Conservation (phyloP, 2,329 filamentous ascomycete species). For the Ophiobolus disseminans region DNA sequence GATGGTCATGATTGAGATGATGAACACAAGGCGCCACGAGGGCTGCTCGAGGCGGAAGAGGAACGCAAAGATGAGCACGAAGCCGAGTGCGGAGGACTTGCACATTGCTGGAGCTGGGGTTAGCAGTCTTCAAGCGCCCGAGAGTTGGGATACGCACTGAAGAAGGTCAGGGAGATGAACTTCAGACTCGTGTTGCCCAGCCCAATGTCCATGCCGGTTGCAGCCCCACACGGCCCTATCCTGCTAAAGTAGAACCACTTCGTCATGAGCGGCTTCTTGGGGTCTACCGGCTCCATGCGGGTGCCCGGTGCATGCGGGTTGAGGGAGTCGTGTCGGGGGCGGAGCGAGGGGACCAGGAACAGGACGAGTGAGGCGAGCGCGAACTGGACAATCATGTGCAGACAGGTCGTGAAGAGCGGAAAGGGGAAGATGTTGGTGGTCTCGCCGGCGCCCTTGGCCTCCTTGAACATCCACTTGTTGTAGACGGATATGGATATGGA, state of each 20-base stretch:
- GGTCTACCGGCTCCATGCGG: constrained; percentile 42
- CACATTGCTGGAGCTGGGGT: constrained; percentile 76
- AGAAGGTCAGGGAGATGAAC: constrained; percentile 96
- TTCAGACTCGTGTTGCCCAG: constrained; percentile 94
- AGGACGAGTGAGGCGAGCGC: constrained; percentile 77
- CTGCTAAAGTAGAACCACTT: constrained; percentile 90
- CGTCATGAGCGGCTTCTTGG: constrained; percentile 73
- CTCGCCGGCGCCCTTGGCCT: constrained; percentile 51
- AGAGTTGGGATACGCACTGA: constrained; percentile 60
- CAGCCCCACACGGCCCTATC: constrained; percentile 88
- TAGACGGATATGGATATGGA: constrained; percentile 82
- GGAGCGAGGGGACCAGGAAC: constrained; percentile 80
- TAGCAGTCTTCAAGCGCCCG: constrained; percentile 10
- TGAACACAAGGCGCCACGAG: constrained; percentile 82
- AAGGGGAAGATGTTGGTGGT: constrained; percentile 77
- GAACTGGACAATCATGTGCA: constrained; percentile 96
- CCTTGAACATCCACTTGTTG: constrained; percentile 99
- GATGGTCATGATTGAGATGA: constrained; percentile 89
- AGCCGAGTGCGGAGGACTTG: constrained; percentile 94
- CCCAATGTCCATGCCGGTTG: constrained; percentile 94
- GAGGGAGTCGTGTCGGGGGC: constrained; percentile 65
- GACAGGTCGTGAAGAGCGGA: constrained; percentile 90
- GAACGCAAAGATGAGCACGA: constrained; percentile 94
- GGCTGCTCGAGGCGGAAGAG: constrained; percentile 88
- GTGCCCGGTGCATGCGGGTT: constrained; percentile 39